A percentile compares a stretch with the other conserved stretches of the same genome.
These are phyloP conservation scores for Neonectria punicea DNA, from an alignment of 2,329 filamentous ascomycete genomes.

Conservation along the genomic window DNA sequence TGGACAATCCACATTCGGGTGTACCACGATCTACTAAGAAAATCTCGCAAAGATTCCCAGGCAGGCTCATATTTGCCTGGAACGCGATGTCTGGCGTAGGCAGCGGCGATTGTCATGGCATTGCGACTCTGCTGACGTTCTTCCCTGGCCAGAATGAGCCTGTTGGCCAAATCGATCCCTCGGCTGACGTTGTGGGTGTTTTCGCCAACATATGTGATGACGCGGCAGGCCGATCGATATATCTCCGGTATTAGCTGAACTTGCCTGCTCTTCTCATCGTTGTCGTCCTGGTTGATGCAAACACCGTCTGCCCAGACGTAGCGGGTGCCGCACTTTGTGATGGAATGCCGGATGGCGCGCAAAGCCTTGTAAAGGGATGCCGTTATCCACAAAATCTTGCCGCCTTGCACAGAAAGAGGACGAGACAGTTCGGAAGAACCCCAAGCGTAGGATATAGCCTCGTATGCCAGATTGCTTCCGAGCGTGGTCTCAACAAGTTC, in stretches of 20 bases:
- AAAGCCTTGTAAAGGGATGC: conserved; percentile 15
- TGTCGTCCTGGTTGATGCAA: conserved; percentile 12
- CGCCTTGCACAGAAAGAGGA: not conserved
- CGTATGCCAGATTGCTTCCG: not conserved
- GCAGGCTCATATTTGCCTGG: not conserved
- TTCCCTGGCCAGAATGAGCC: conserved; percentile 1
- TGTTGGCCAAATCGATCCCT: conserved; percentile 12
- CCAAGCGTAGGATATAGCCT: conserved; percentile 19
- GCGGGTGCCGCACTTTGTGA: not conserved
- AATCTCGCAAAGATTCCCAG: conserved; percentile 7
- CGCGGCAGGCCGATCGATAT: conserved; percentile 5
- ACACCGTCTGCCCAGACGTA: conserved; percentile 13
- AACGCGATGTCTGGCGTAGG: not conserved
- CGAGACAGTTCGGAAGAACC: not conserved
- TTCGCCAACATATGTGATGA: conserved; percentile 18
- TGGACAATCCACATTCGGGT: conserved; percentile 18
- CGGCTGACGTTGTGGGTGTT: conserved; percentile 3
- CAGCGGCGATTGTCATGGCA: not conserved
- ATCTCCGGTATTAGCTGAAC: conserved; percentile 14
- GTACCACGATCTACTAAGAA: conserved; percentile 12
- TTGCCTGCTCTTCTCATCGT: conserved; percentile 8
- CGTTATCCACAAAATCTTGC: not conserved
- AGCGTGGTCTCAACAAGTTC: conserved; percentile 12
- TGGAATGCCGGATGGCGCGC: conserved; percentile 9
- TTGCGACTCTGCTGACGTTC: not conserved